Evolutionary conservation across 1,284 basidiomycete genomes (phyloP).

Genomic region (Lignosus rhinocerotis): DNA sequence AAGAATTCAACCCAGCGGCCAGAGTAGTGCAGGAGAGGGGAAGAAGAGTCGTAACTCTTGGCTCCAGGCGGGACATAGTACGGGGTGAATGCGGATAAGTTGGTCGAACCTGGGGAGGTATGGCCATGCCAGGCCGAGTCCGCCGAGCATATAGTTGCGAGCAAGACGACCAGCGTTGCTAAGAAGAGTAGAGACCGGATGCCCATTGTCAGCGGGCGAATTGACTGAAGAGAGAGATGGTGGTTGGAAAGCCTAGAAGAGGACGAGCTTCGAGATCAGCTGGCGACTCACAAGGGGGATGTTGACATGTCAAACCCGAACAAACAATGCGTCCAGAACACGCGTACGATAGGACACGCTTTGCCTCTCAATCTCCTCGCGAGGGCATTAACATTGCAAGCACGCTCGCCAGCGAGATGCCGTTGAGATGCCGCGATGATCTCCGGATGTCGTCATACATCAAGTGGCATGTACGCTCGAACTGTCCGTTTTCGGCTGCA

Average conservation of each 20-base stretch:
- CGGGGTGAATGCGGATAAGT: conserved; percentile 51
- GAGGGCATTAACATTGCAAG: too few species aligned
- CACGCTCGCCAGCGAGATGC: too few species aligned
- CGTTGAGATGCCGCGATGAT: background rate
- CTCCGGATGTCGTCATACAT: background rate
- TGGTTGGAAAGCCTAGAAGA: background rate
- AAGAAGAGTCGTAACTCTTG: conserved; percentile 66
- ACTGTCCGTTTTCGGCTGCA: background rate
- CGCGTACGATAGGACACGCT: too few species aligned
- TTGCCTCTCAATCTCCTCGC: too few species aligned
- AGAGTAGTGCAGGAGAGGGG: conserved; percentile 59
- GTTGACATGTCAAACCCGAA: background rate
- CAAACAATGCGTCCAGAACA: conserved; percentile 24
- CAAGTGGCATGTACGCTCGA: too few species aligned
- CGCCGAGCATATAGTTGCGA: conserved; percentile 16
- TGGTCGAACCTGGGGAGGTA: conserved; percentile 50
- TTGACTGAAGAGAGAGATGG: background rate
- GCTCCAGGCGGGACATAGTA: conserved; percentile 75
- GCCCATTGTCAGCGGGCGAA: conserved; percentile 18
- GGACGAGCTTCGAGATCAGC: background rate
- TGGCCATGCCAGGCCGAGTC: conserved; percentile 69
- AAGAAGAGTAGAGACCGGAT: conserved; percentile 26
- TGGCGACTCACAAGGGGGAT: background rate
- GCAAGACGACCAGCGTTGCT: conserved; percentile 29
- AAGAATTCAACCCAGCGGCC: conserved; percentile 58